Evolutionary conservation across 2,329 filamentous ascomycete species (phyloP).

Genomic region (Verticillium dahliae): DNA sequence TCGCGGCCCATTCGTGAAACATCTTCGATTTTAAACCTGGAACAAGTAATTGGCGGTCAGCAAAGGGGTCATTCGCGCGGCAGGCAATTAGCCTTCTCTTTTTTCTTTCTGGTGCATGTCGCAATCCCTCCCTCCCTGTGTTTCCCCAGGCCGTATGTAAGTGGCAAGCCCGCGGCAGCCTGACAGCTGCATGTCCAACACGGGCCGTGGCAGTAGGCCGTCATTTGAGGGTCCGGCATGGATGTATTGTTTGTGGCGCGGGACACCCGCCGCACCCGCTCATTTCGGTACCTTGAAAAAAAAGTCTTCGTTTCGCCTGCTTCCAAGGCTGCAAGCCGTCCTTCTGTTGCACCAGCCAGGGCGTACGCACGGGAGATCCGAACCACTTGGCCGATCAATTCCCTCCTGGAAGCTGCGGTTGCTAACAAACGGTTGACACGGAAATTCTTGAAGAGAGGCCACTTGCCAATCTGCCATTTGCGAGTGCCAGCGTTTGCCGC

Average conservation of each 20-base stretch:
- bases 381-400: not conserved
- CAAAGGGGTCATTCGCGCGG: not conserved
- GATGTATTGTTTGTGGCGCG: not conserved
- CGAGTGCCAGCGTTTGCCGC: not conserved
- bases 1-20: slow-evolving; percentile 31
- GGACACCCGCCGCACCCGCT: not conserved
- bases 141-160: not conserved
- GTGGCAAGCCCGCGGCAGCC: not conserved
- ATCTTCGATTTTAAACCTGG: slow-evolving; percentile 49
- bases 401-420: not conserved
- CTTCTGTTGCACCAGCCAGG: not conserved
- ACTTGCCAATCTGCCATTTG: not conserved
- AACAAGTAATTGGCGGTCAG: not conserved
- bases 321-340: not conserved
- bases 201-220: not conserved
- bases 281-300: no score
- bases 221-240: not conserved
- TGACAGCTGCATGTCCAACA: not conserved
- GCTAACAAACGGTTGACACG: not conserved
- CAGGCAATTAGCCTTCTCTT: not conserved
- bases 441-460: not conserved
- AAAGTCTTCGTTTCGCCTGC: not conserved
- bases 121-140: no score
- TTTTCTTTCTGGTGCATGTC: no score
- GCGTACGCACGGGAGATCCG: not conserved